Base-by-base conservation (phyloP, 768 basidiomycete species). In the Tubosaeta sp. region DNA sequence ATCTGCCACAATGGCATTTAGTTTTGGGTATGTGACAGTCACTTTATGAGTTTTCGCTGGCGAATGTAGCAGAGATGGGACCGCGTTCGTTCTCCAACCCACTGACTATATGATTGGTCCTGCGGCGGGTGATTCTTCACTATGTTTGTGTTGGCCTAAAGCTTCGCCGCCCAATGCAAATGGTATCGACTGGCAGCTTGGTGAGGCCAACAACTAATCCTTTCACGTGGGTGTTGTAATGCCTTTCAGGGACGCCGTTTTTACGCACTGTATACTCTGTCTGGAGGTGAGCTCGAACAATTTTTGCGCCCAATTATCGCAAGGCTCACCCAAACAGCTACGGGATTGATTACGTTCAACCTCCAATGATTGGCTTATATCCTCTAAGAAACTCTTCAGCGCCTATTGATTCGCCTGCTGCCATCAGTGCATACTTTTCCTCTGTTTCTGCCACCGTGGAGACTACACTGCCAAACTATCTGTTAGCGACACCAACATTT, bases 151-250 rank as follows among this genome's bases (percentile, higher is more conserved):
- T 22, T 91, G 89, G 89, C 88, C 87, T 1, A 73, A 69, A 55
- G 87, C 86, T 4, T 67, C 72, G 18, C 74, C 81, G 8, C 89
- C 87, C 0, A 84, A 75, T 51, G 55, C 82, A 13, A 84, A 90
- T 65, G 89, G 86, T 13, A 76, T 91, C 46, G 89, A 91, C 59
- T 91, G 89, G 89, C 86, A 90, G 65, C 73, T 91, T 44, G 87
- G 86, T 84, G 56, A 24, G 67, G 52, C n/a, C 6, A 16, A 11
- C 4, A 10, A 14, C 12, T 27, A 1, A 3, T 40, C 13, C 31
- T 11, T 16, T 7, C 29, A 9, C 19, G 31, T 12, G 5, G 9
- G 1, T 39, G 48, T 31, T 35, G 27, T 19, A 18, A 59, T 24
- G 6, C 29, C 21, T 40, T 54, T 5, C 48, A 84, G 85, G 86